These are phyloP conservation scores for Tephrocybe rancida DNA, from an alignment of 768 basidiomycete species.

Conservation along the genomic window DNA sequence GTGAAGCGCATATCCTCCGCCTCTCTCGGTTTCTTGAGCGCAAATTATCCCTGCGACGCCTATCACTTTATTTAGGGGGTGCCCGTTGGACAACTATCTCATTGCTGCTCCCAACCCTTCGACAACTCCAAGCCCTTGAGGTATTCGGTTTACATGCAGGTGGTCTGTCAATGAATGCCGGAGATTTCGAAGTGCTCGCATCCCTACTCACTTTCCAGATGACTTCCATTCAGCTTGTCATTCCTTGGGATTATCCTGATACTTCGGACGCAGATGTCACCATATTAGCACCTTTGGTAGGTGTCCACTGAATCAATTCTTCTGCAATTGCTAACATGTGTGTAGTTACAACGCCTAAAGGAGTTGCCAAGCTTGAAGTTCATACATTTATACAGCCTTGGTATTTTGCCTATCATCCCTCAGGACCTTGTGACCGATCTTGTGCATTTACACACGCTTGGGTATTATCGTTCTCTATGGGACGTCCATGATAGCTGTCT, in stretches of 20 bases:
- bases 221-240: constrained; percentile 36
- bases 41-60: constrained; percentile 28
- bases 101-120: constrained; percentile 26
- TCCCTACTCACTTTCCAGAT: constrained; percentile 29
- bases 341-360: neutral
- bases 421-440: constrained; percentile 37
- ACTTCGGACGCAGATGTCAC: neutral
- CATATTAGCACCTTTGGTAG: neutral
- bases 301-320: neutral
- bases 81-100: constrained; percentile 21
- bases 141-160: constrained; percentile 44
- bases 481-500: constrained; percentile 29
- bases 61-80: constrained; percentile 36
- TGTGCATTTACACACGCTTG: constrained; percentile 33
- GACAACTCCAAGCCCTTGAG: constrained; percentile 29
- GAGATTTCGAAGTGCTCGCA: constrained; percentile 25
- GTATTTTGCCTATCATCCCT: constrained; percentile 32
- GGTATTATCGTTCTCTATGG: constrained; percentile 41
- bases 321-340: neutral
- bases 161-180: constrained; percentile 21
- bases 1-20: constrained; percentile 17
- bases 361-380: constrained; percentile 34
- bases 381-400: constrained; percentile 38
- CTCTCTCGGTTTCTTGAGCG: constrained; percentile 33
- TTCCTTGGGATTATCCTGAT: constrained; percentile 19